Conservation (phyloP, 306 rosid species). For the Carpinus viminea region DNA sequence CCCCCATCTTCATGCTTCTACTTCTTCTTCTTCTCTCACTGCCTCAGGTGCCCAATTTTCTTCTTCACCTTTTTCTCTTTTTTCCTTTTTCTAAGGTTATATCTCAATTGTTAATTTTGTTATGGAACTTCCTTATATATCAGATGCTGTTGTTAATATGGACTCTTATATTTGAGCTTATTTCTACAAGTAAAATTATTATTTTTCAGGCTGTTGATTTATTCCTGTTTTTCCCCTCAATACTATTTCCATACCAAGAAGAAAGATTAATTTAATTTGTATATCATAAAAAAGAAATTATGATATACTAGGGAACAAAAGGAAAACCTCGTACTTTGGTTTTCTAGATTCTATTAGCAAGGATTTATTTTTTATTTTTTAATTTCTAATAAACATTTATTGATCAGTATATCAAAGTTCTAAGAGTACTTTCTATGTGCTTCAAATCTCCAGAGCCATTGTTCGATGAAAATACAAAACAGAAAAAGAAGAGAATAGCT, state of each 20-base stretch:
- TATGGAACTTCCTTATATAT: neutral
- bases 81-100: neutral
- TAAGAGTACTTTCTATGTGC: slow-evolving; percentile 15
- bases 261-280: no score
- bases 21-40: slow-evolving; percentile 58
- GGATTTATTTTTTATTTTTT: neutral
- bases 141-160: no score
- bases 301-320: neutral
- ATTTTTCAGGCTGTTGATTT: neutral
- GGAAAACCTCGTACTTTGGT: neutral
- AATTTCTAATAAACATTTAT: neutral
- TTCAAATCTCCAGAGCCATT: slow-evolving; percentile 46
- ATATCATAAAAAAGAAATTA: no score
- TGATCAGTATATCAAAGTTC: neutral
- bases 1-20: slow-evolving; percentile 35
- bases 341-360: slow-evolving; percentile 2
- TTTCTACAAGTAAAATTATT: neutral
- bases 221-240: neutral
- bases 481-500: slow-evolving; percentile 57
- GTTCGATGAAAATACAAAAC: slow-evolving; percentile 48
- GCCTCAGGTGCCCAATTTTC: slow-evolving; percentile 66
- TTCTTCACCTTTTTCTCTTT: neutral
- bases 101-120: no score
- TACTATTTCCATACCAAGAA: neutral
- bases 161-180: no score